Conservation (phyloP, 2,329 filamentous ascomycete species). For the Xylaria sp. region DNA sequence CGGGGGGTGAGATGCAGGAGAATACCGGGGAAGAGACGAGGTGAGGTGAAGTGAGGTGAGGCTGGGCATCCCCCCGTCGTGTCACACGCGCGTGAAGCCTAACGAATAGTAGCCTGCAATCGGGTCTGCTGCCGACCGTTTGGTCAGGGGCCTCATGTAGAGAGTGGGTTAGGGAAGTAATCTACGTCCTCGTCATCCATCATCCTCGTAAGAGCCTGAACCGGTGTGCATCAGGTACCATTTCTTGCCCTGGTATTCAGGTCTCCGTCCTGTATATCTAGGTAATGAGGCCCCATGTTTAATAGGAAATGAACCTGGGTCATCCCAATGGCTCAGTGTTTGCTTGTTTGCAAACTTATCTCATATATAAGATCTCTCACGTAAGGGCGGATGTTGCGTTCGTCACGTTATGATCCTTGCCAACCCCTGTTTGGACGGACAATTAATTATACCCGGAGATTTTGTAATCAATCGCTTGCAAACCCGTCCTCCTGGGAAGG, state of each 20-base stretch:
- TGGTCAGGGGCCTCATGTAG: conserved; percentile 23
- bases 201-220: conserved; percentile 16
- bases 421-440: conserved; percentile 14
- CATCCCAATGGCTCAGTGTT: neutral
- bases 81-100: conserved; percentile 21
- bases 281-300: neutral
- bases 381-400: conserved; percentile 7
- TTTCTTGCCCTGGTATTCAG: neutral
- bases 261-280: conserved; percentile 8
- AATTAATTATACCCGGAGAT: conserved; percentile 2
- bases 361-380: neutral
- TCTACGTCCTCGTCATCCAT: conserved; percentile 17
- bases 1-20: conserved; percentile 1
- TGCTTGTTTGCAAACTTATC: neutral
- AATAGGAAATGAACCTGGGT: conserved; percentile 1
- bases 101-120: conserved; percentile 31
- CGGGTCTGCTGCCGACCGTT: conserved; percentile 29
- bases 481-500: neutral
- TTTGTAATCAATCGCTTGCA: conserved; percentile 7
- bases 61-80: conserved; percentile 14
- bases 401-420: conserved; percentile 22
- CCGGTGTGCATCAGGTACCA: conserved; percentile 4
- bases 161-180: conserved; percentile 36
- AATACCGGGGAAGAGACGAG: conserved; percentile 14
- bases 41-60: conserved; percentile 22